Conservation (phyloP, 1,139 yeast genomes). For the Diutina neorugosa region DNA sequence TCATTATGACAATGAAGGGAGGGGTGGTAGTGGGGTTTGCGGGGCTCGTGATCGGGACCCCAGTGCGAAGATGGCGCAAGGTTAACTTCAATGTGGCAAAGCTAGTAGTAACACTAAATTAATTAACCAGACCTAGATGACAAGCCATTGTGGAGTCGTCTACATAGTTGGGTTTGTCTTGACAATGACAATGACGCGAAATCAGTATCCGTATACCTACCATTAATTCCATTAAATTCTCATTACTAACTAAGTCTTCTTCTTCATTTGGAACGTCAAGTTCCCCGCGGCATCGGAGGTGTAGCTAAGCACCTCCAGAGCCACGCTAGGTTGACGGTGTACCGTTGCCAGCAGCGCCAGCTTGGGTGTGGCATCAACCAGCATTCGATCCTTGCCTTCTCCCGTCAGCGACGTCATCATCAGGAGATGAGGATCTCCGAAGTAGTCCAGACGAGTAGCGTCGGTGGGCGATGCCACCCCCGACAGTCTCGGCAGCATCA, state of each 20-base stretch:
- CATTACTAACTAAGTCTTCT: background rate
- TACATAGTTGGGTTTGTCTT: too few relatives aligned
- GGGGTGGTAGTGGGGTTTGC: too few relatives aligned
- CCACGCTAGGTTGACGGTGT: background rate
- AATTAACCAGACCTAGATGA: too few relatives aligned
- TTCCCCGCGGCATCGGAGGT: background rate
- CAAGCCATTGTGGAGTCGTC: too few relatives aligned
- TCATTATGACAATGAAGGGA: too few relatives aligned
- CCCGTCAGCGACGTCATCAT: slow-evolving; percentile 1
- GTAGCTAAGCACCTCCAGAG: background rate
- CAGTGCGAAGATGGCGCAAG: too few relatives aligned
- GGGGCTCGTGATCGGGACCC: too few relatives aligned
- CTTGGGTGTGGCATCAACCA: background rate
- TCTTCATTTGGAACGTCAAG: background rate
- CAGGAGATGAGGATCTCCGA: background rate
- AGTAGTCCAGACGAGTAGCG: background rate
- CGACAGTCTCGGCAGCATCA: slow-evolving; percentile 34
- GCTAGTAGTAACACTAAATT: too few relatives aligned
- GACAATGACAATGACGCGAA: too few relatives aligned
- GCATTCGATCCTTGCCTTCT: background rate
- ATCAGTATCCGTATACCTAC: too few relatives aligned
- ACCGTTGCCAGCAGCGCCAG: background rate
- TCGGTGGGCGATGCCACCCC: background rate
- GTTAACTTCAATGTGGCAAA: too few relatives aligned
- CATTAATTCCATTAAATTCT: background rate